Percentiles rank a stretch among this genome's conserved stretches.
Evolutionary conservation across 257 asterid genomes (phyloP).

Genomic region (Nicotiana obtusifolia): DNA sequence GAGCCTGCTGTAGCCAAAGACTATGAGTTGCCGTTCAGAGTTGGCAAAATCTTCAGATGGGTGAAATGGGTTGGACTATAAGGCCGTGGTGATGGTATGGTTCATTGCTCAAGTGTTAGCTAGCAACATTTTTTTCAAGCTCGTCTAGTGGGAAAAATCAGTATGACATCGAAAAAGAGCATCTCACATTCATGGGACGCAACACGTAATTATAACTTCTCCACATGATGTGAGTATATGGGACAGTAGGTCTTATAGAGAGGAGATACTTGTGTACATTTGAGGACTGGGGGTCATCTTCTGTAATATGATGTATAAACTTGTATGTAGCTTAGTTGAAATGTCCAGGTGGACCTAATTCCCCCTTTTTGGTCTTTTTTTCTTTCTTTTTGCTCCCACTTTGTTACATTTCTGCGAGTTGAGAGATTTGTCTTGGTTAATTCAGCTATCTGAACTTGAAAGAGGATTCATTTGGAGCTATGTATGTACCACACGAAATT

Average conservation of each 20-base stretch:
- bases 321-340: conserved; percentile 14
- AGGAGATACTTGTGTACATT: conserved; percentile 13
- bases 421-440: neutral
- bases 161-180: neutral
- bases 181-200: neutral
- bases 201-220: neutral
- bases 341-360: neutral
- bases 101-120: neutral
- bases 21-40: conserved; percentile 80
- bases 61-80: conserved; percentile 95
- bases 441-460: neutral
- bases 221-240: neutral
- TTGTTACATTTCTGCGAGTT: neutral
- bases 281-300: neutral
- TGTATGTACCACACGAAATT: conserved; percentile 5
- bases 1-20: conserved; percentile 86
- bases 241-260: neutral
- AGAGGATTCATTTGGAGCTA: neutral
- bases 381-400: neutral
- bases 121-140: conserved; percentile 4
- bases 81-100: neutral
- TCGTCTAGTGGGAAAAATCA: neutral
- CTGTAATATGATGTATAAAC: conserved; percentile 4
- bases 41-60: conserved; percentile 82
- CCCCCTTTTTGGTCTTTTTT: neutral